A percentile compares a stretch with the other conserved stretches of the same genome.
Evolutionary conservation across 1,284 basidiomycete species (phyloP).

Genomic region (Meripilus lineatus): DNA sequence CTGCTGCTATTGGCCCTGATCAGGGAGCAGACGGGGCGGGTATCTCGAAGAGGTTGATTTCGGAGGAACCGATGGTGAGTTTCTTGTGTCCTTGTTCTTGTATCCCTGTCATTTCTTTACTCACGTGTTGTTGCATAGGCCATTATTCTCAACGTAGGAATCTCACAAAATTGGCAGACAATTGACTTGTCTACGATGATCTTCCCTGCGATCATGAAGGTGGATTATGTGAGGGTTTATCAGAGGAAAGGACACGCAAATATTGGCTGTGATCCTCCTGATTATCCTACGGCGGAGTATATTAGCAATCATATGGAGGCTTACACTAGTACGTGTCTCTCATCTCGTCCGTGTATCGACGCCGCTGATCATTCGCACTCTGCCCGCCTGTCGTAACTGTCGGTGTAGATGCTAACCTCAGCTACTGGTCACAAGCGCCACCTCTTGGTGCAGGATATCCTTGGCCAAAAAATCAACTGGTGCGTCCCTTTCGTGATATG

Average conservation of each 20-base stretch:
- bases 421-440: constrained; percentile 21
- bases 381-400: no score
- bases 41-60: constrained; percentile 48
- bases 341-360: background rate
- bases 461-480: constrained; percentile 27
- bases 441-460: constrained; percentile 24
- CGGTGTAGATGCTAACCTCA: constrained; percentile 23
- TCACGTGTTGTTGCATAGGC: constrained; percentile 20
- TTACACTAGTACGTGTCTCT: constrained; percentile 27
- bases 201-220: constrained; percentile 36
- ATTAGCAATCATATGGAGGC: constrained; percentile 31
- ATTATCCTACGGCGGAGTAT: constrained; percentile 48
- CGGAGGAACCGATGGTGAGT: constrained; percentile 54
- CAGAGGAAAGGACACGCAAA: constrained; percentile 39
- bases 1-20: constrained; percentile 53
- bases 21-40: constrained; percentile 34
- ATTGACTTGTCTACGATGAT: constrained; percentile 35
- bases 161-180: constrained; percentile 46
- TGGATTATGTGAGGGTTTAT: constrained; percentile 65
- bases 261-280: constrained; percentile 52
- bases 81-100: constrained; percentile 2
- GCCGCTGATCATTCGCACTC: no score
- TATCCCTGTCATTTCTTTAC: constrained; percentile 3
- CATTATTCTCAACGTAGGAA: constrained; percentile 37
- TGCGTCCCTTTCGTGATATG: constrained; percentile 8